phyloP scores from a whole-genome alignment of 768 basidiomycete species.

The Exsudoporus frostii region DNA sequence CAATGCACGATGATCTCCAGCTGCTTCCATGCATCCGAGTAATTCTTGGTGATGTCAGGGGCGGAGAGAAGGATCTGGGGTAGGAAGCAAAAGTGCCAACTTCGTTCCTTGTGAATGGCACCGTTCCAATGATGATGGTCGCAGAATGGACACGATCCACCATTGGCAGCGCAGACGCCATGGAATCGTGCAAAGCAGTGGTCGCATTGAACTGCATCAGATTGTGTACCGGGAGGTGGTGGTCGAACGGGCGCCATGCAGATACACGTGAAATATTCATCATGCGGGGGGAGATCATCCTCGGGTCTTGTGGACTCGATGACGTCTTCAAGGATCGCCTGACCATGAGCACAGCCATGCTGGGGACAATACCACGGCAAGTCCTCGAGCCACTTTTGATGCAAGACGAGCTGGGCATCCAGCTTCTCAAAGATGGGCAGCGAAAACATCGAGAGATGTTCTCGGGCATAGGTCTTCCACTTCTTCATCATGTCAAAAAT shows the following conservation, averaged over 20 bases:
- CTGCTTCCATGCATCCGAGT: constrained; percentile 78
- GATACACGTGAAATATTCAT: constrained; percentile 85
- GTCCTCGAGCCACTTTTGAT: constrained; percentile 69
- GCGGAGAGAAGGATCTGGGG: constrained; percentile 67
- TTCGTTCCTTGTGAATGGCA: constrained; percentile 75
- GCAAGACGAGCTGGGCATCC: constrained; percentile 61
- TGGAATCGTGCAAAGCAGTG: constrained; percentile 87
- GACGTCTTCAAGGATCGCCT: constrained; percentile 70
- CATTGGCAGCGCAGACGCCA: constrained; percentile 78
- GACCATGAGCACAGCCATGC: constrained; percentile 62
- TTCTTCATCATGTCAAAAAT: constrained; percentile 69
- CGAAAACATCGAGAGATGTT: constrained; percentile 70
- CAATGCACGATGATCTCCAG: constrained; percentile 78
- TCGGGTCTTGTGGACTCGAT: constrained; percentile 69
- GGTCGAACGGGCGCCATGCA: constrained; percentile 75
- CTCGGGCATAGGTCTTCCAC: constrained; percentile 70
- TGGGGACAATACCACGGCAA: constrained; percentile 78
- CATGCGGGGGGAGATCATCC: constrained; percentile 73
- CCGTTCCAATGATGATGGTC: constrained; percentile 93
- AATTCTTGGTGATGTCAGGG: constrained; percentile 75
- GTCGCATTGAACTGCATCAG: constrained; percentile 88
- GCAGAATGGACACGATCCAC: constrained; percentile 90
- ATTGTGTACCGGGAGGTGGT: constrained; percentile 67
- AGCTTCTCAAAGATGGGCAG: constrained; percentile 72
- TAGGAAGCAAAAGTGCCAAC: constrained; percentile 80